Percentiles rank a stretch among this genome's conserved stretches.
Evolutionary conservation across 2,329 filamentous ascomycete genomes (phyloP).

Genomic region (Penicillium sp.): DNA sequence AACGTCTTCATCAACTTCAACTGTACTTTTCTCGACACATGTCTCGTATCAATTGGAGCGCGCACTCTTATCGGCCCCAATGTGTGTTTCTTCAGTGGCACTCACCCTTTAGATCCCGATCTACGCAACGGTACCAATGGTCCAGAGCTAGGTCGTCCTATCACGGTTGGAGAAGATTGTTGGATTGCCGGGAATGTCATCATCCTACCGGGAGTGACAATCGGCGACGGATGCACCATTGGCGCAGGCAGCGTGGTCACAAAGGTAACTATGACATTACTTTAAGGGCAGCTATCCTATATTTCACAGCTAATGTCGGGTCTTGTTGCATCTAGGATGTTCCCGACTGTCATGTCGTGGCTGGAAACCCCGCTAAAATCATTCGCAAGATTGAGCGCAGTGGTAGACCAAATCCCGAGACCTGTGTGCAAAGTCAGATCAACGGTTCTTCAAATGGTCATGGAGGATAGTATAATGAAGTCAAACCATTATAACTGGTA

Average conservation of each 20-base stretch:
- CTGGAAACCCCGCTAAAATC: constrained; percentile 35
- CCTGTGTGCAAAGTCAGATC: neutral
- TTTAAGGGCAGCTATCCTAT: neutral
- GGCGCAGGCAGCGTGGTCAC: constrained; percentile 79
- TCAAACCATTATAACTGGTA: neutral
- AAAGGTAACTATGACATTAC: neutral
- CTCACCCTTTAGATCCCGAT: constrained; percentile 72
- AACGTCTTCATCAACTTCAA: constrained; percentile 75
- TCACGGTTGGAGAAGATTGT: constrained; percentile 74
- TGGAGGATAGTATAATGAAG: neutral
- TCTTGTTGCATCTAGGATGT: constrained; percentile 28
- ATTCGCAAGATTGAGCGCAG: constrained; percentile 9
- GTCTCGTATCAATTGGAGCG: constrained; percentile 68
- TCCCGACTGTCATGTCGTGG: constrained; percentile 36
- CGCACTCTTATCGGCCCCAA: constrained; percentile 76
- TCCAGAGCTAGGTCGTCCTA: constrained; percentile 71
- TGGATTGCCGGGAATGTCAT: constrained; percentile 72
- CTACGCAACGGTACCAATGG: constrained; percentile 71
- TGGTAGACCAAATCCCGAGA: neutral
- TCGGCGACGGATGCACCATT: constrained; percentile 70
- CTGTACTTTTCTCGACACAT: constrained; percentile 73
- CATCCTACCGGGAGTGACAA: constrained; percentile 74
- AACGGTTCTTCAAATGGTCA: neutral
- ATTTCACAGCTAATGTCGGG: neutral
- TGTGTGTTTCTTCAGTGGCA: constrained; percentile 70